Evolutionary conservation across 352 stramenopile genomes (phyloP), one percentile per base, ranked within the genome.

Genomic region (Pythium phragmitis): DNA sequence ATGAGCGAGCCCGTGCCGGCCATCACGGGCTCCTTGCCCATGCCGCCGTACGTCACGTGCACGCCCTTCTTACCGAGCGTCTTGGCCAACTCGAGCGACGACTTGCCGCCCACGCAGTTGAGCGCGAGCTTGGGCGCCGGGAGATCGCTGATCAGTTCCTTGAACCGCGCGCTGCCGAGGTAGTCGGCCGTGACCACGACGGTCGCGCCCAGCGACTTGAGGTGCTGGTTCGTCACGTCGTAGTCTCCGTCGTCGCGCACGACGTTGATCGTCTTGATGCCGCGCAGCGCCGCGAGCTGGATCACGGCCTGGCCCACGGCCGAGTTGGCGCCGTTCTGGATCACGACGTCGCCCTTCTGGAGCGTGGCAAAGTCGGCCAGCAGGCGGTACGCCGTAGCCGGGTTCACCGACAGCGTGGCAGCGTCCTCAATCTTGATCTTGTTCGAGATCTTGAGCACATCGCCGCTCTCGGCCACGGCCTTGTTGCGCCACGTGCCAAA

Each of bases 181-280:
- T 96, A 94, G 69, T 91, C 75, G 53, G 77, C 69, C 48, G 80
- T 85, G 65, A 74, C 80, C 54, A 96, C 84, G 60, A 96, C 70
- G 19, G 77, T 88, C 37, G 78, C 88, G 49, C 88, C 88, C 34
- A 96, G 72, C 57, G 63, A 77, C 81, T 94, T 92, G 39, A 94
- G 69, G 74, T 89, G 81, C 49, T 90, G 62, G 71, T 91, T 80
- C 33, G 78, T 87, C 42, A 80, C 60, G 57, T 88, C 82, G 68
- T 93, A 95, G 66, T 91, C 80, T 48, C 76, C 87, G 57, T 93
- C 81, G 65, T 94, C 79, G 43, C 86, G 81, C 48, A 97, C 77
- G 30, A 97, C 77, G 71, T 97, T 97, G 67, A 97, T 91, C 51
- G 88, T 96, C 74, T 95, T 87, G 57, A 97, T 87, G 60, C 88